Evolutionary conservation across 495 filamentous ascomycete species (phyloP), one percentile per base, ranked within the genome.

Genomic region (Penicillium dipodomyicola): DNA sequence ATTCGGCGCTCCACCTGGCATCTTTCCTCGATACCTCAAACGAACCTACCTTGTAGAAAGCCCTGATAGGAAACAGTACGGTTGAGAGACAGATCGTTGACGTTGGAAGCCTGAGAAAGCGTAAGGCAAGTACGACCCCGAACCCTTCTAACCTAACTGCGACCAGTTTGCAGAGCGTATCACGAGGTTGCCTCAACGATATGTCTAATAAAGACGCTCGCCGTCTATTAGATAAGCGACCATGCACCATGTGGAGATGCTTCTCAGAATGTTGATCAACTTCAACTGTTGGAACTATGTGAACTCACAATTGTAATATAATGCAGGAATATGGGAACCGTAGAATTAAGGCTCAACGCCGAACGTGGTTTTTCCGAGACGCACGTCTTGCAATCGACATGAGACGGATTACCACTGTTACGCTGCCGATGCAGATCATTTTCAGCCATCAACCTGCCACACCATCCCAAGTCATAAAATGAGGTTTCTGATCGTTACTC

Each of bases 341-440:
- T 12, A 30, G 23, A 30, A 29, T 29, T 47, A 23, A 12, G 22
- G 25, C 29, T 47, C 44, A 32, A 47, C 44, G 44, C 29, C 29
- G 44, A 47, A 17, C 44, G 5, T 47, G 25, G n/a, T 15, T 29
- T 47, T 23, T 23, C 2, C 23, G 23, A 23, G 44, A 29, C 44
- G 23, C 44, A 47, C 25, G 23, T 30, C 29, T 47, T 42, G 40
- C n/a, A 42, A 42, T 42, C 40, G 40, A 22, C 40, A 15, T 42
- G 19, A 3, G 40, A 17, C 19, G 40, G 19, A 17, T 42, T 23
- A 42, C 40, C 19, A 42, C n/a, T 42, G 17, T 42, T 47, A 47
- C 25, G 44, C 25, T 47, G 44, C 29, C 44, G 44, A 47, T 47
- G 44, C 23, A 29, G 22, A 30, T 47, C 2, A n/a, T 47, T 47